Conservation (phyloP, 1,139 yeast genomes). For the Taphrina pruni region DNA sequence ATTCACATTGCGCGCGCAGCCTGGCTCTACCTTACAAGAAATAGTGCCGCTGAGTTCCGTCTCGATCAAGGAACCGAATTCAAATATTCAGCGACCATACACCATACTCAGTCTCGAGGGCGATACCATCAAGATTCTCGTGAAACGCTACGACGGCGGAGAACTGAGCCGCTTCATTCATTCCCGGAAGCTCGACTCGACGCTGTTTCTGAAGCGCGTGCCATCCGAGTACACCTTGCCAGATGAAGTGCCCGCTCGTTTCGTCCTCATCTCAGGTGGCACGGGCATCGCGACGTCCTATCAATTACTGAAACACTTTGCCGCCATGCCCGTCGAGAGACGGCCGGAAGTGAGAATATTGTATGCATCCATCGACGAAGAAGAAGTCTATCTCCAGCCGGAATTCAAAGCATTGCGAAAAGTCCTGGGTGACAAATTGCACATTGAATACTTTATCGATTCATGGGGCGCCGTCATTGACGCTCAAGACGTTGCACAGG, state of each 20-base stretch:
- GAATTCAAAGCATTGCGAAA: constrained; percentile 17
- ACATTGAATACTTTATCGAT: constrained; percentile 36
- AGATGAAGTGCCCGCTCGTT: not conserved
- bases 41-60: constrained; percentile 20
- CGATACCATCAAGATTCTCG: constrained; percentile 19
- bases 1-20: constrained; percentile 9
- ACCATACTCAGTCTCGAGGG: constrained; percentile 19
- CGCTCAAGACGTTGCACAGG: not conserved
- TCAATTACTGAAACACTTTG: constrained; percentile 31
- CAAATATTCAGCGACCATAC: constrained; percentile 41
- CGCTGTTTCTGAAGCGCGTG: constrained; percentile 19
- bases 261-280: constrained; percentile 35
- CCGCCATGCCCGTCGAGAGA: constrained; percentile 1
- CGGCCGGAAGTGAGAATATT: constrained; percentile 29
- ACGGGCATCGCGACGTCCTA: constrained; percentile 40
- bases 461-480: constrained; percentile 4
- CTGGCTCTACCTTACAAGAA: not conserved
- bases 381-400: constrained; percentile 26
- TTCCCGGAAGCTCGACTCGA: constrained; percentile 20
- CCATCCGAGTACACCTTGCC: constrained; percentile 28
- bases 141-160: constrained; percentile 40
- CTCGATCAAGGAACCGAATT: constrained; percentile 36
- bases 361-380: constrained; percentile 23
- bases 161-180: constrained; percentile 43
- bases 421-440: constrained; percentile 6